A percentile compares a stretch with the other conserved stretches of the same genome.
Evolutionary conservation across 2,329 filamentous ascomycete species (phyloP).

Genomic region (Nannizziopsis barbatae): DNA sequence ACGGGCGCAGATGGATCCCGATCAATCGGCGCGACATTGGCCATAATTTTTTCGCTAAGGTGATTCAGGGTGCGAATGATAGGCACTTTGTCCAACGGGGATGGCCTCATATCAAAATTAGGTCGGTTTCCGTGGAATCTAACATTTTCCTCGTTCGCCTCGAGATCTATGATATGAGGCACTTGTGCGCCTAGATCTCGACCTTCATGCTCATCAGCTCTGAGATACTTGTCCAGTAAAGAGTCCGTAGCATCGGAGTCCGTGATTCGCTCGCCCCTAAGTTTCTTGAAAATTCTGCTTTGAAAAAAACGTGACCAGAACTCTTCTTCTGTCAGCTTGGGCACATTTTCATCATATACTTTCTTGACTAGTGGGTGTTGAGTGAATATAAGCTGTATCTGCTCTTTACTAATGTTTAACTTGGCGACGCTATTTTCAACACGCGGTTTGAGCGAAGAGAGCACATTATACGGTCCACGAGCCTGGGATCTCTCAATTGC

Average conservation of each 20-base stretch:
- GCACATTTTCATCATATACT: slow-evolving; percentile 88
- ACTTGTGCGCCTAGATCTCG: slow-evolving; percentile 48
- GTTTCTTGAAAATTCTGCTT: slow-evolving; percentile 76
- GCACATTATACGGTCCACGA: slow-evolving; percentile 82
- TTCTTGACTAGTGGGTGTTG: slow-evolving; percentile 85
- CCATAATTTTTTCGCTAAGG: slow-evolving; percentile 86
- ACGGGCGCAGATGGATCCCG: slow-evolving; percentile 53
- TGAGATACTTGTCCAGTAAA: slow-evolving; percentile 76
- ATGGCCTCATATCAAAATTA: slow-evolving; percentile 79
- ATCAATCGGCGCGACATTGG: slow-evolving; percentile 70
- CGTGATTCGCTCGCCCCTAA: slow-evolving; percentile 77
- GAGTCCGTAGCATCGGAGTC: slow-evolving; percentile 66
- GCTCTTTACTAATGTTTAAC: slow-evolving; percentile 78
- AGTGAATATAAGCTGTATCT: slow-evolving; percentile 82
- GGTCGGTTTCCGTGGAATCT: slow-evolving; percentile 77
- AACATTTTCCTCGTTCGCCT: slow-evolving; percentile 90
- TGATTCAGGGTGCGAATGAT: slow-evolving; percentile 84
- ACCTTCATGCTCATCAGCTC: slow-evolving; percentile 52
- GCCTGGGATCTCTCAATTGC: slow-evolving; percentile 80
- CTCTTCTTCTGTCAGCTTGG: slow-evolving; percentile 61
- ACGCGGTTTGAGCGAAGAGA: slow-evolving; percentile 76
- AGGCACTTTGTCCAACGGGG: slow-evolving; percentile 62
- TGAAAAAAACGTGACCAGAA: slow-evolving; percentile 96
- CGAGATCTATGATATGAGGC: slow-evolving; percentile 81
- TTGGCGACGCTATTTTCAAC: slow-evolving; percentile 63